Evolutionary conservation across 2,329 filamentous ascomycete genomes (phyloP), one percentile per base, ranked within the genome.

Genomic region (Ophiostoma sp.): DNA sequence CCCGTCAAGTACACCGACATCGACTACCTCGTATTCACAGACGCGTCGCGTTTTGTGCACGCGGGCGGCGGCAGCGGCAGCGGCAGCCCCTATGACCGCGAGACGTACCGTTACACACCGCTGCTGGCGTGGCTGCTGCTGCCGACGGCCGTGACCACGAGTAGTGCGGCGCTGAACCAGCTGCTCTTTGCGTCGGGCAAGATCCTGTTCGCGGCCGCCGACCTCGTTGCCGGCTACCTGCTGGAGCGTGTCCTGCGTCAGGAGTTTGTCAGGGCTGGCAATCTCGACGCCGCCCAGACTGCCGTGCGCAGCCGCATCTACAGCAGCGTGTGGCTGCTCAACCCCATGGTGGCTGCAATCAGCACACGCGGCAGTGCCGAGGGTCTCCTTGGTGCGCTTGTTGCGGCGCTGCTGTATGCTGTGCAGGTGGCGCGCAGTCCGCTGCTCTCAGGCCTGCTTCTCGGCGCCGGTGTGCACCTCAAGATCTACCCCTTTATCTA

Each of bases 401-500:
- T 96, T 6, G 88, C 93, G 72, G 90, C 87, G 0, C 79, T 98
- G 48, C 80, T 99, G 13, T 98, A 92, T 91, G 91, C 94, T 0
- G 90, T 91, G 0, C 73, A 72, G 64, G 81, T 93, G 73, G 82
- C 85, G 68, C 84, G 83, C 68, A 82, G 83, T n/a, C 81, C 90
- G 23, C 76, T 80, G 0, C 77, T 96, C 10, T 90, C 93, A 0
- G 94, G 92, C 0, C 73, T 89, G 2, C 79, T 98, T 39, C 83
- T 99, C 2, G 95, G 95, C 0, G 80, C 97, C 36, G 88, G 88
- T 1, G 94, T 98, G 35, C 95, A 99, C 80, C 96, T 99, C 81
- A 99, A 99, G 84, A 98, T 99, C 72, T 99, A 99, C 76, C 95
- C 95, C 0, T 97, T 98, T 79, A 92, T 99, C 72, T 99, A 99